Percentiles rank a stretch among this genome's conserved stretches.
phyloP scores from a whole-genome alignment of 331 rosid species.

The Pyrus hybrid region DNA sequence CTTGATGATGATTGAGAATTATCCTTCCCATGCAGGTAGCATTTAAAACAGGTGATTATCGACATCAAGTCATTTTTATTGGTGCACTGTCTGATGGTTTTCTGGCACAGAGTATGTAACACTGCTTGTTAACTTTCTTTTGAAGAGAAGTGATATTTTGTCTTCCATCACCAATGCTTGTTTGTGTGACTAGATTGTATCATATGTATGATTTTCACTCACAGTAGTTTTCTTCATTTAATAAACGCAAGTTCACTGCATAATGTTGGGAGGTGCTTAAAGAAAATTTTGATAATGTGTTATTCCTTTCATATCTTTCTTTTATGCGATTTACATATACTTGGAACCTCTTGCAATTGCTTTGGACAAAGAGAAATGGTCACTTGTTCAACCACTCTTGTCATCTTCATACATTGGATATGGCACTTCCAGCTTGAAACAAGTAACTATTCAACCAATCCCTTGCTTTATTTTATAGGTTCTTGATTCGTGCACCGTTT shows the following conservation, averaged over 20 bases:
- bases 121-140: not conserved
- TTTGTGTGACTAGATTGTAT: conserved; percentile 1
- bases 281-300: not conserved
- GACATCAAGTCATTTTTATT: conserved; percentile 80
- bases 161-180: not conserved
- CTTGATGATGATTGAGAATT: not conserved
- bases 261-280: not conserved
- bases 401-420: conserved; percentile 89
- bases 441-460: conserved; percentile 37
- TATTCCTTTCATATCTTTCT: conserved; percentile 6
- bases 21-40: conserved; percentile 61
- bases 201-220: not conserved
- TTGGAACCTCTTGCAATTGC: conserved; percentile 97
- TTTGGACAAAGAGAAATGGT: conserved; percentile 84
- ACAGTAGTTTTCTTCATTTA: not conserved
- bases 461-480: not conserved
- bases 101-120: conserved; percentile 73
- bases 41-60: conserved; percentile 86
- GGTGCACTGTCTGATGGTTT: conserved; percentile 96
- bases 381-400: conserved; percentile 89
- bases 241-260: not conserved
- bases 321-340: conserved; percentile 42
- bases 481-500: not conserved
- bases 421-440: conserved; percentile 95
- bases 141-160: not conserved